Percentiles rank a stretch among this genome's conserved stretches.
phyloP scores from a whole-genome alignment of 108 stramenopile genomes.

The Bacterosira constricta region DNA sequence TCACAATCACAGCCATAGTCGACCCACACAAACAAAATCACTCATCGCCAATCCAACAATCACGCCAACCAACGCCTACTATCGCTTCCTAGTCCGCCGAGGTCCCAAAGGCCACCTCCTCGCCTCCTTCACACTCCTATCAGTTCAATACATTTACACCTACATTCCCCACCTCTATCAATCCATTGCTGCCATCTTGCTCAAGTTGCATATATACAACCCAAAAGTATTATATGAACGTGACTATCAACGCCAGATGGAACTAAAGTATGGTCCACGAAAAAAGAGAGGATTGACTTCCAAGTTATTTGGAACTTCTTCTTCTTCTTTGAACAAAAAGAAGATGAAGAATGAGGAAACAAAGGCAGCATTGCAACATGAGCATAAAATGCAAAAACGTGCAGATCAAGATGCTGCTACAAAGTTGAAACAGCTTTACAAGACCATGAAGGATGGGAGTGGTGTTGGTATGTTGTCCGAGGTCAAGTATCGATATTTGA shows the following conservation, averaged over 20 bases:
- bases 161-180: conserved; percentile 59
- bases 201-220: conserved; percentile 40
- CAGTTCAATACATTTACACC: conserved; percentile 54
- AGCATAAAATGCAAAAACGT: conserved; percentile 2
- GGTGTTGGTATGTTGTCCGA: conserved; percentile 55
- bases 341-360: conserved; percentile 37
- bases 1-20: no score
- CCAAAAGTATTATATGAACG: conserved; percentile 10
- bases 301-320: conserved; percentile 17
- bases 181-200: conserved; percentile 13
- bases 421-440: conserved; percentile 47
- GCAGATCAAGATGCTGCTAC: conserved; percentile 58
- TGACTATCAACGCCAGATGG: conserved; percentile 6
- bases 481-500: conserved; percentile 66
- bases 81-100: conserved; percentile 64
- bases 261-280: background rate
- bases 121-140: conserved; percentile 52
- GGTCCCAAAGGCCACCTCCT: conserved; percentile 64
- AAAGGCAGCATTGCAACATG: conserved; percentile 11
- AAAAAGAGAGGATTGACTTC: conserved; percentile 1
- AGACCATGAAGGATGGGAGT: conserved; percentile 11
- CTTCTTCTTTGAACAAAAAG: no score
- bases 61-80: conserved; percentile 69
- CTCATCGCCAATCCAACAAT: background rate
- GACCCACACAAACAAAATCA: background rate